phyloP scores from a whole-genome alignment of 1,284 basidiomycete species.

The Pulveroboletus sp. region DNA sequence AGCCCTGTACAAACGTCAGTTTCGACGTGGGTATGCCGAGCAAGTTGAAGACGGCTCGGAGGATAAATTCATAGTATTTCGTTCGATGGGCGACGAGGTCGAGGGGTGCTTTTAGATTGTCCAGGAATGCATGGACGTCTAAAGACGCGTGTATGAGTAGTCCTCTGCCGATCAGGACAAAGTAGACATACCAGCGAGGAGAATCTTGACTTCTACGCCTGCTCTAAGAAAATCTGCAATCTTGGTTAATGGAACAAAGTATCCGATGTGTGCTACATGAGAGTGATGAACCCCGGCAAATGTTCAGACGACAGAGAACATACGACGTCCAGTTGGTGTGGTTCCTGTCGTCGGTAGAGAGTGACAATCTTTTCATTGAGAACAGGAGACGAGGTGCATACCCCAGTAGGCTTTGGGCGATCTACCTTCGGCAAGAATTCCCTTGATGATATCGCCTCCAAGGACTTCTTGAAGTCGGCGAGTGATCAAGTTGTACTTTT shows the following conservation, averaged over 20 bases:
- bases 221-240: constrained; percentile 96
- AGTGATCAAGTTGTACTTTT: constrained; percentile 85
- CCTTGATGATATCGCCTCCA: constrained; percentile 81
- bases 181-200: constrained; percentile 74
- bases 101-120: constrained; percentile 97
- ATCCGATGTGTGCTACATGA: constrained; percentile 87
- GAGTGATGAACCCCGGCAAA: not conserved
- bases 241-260: constrained; percentile 95
- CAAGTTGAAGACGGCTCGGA: constrained; percentile 82
- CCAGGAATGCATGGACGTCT: constrained; percentile 98
- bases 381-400: constrained; percentile 40
- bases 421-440: constrained; percentile 78
- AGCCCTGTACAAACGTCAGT: constrained; percentile 86
- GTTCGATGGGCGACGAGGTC: constrained; percentile 89
- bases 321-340: constrained; percentile 92
- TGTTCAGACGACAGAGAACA: constrained; percentile 36
- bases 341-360: constrained; percentile 59
- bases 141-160: constrained; percentile 2
- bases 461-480: constrained; percentile 88
- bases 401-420: constrained; percentile 90
- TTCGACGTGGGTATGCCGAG: constrained; percentile 90
- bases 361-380: constrained; percentile 3
- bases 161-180: not conserved
- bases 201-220: constrained; percentile 87
- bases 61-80: constrained; percentile 86